Percentiles rank a stretch among this genome's conserved stretches.
Evolutionary conservation across 345 rosid species (phyloP).

Genomic region (Gossypium arboreum): DNA sequence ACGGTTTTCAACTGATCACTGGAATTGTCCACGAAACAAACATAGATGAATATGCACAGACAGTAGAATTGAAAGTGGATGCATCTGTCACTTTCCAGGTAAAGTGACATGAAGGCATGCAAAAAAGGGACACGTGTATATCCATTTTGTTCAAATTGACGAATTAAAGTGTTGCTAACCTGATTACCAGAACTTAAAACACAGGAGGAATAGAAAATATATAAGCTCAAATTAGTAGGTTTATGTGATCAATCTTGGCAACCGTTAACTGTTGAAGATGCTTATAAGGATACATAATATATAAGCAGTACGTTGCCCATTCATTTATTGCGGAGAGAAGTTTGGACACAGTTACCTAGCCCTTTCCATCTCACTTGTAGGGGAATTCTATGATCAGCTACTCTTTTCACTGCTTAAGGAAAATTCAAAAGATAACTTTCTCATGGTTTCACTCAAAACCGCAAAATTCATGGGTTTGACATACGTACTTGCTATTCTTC

Average conservation of each 20-base stretch:
- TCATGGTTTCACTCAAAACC: not conserved
- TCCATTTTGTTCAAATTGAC: not conserved
- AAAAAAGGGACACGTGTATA: not conserved
- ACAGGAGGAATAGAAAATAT: not conserved
- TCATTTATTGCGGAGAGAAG: conserved; percentile 25
- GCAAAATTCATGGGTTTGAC: not conserved
- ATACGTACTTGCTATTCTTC: not conserved
- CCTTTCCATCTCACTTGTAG: not conserved
- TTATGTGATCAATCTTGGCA: not conserved
- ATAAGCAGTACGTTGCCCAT: conserved; percentile 22
- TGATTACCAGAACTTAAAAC: not conserved
- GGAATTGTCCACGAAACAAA: not conserved
- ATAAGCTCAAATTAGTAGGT: not conserved
- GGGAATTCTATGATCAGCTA: not conserved
- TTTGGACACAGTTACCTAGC: not conserved
- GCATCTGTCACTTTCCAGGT: not conserved
- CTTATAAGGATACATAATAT: conserved; percentile 30
- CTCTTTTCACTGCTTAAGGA: not conserved
- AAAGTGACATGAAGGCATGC: not conserved
- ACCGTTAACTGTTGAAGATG: not conserved
- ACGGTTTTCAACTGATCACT: not conserved
- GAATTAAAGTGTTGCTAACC: not conserved
- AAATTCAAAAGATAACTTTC: conserved; percentile 6
- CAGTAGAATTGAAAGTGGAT: not conserved
- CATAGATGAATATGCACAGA: not conserved